phyloP scores from a whole-genome alignment of 257 asterid genomes.

The Cordia subcordata region DNA sequence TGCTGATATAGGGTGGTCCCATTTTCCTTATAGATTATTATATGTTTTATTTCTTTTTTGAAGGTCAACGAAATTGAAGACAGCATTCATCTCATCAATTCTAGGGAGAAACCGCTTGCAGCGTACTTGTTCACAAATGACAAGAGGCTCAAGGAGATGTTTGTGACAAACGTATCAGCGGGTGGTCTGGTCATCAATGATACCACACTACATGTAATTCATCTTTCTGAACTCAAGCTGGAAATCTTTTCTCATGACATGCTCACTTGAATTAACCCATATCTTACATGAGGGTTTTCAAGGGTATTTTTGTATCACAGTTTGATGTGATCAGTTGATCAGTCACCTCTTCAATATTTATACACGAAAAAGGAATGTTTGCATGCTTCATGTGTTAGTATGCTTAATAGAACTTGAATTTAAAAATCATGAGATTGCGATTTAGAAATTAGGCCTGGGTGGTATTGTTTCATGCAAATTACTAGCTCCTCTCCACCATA shows the following conservation, averaged over 20 bases:
- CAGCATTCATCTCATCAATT: constrained; percentile 41
- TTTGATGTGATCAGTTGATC: too few species aligned
- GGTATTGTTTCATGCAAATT: too few species aligned
- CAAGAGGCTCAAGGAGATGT: constrained; percentile 70
- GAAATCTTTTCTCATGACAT: constrained; percentile 1
- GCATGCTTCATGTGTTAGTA: too few species aligned
- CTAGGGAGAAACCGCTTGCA: constrained; percentile 86
- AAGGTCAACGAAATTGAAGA: constrained; percentile 75
- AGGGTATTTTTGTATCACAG: too few species aligned
- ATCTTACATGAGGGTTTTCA: too few species aligned
- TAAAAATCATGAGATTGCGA: too few species aligned
- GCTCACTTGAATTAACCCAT: not conserved
- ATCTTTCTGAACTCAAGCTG: constrained; percentile 12
- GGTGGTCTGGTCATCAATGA: constrained; percentile 77
- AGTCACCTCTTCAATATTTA: too few species aligned
- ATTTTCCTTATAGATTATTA: not conserved
- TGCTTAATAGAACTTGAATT: constrained; percentile 38
- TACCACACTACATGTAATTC: constrained; percentile 43
- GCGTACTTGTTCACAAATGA: constrained; percentile 80
- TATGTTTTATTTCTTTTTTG: constrained; percentile 13
- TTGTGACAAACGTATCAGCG: constrained; percentile 55
- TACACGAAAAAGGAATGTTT: too few species aligned
- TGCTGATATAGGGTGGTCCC: not conserved
- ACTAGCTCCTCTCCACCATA: too few species aligned
- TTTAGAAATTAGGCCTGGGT: too few species aligned